Conservation (phyloP, 345 rosid genomes). For the Firmiana major region DNA sequence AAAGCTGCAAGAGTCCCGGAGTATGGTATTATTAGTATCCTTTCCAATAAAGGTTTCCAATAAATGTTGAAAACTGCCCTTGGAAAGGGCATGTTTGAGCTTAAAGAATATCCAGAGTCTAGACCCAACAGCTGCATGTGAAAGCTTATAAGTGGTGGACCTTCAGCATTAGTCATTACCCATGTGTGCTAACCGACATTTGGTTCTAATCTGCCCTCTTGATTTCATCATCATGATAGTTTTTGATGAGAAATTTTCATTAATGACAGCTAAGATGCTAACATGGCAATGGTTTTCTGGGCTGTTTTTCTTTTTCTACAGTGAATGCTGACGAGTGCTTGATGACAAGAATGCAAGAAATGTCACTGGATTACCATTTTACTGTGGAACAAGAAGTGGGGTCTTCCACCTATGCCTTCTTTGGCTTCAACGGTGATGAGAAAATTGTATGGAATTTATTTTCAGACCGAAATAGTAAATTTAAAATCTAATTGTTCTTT, state of each 20-base stretch:
- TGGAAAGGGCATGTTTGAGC: constrained; percentile 27
- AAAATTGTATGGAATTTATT: background rate
- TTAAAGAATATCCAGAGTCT: constrained; percentile 25
- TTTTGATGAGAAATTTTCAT: background rate
- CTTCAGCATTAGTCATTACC: constrained; percentile 27
- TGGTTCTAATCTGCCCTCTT: constrained; percentile 5
- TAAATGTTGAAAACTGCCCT: constrained; percentile 12
- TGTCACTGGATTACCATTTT: constrained; percentile 94
- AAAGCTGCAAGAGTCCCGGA: constrained; percentile 24
- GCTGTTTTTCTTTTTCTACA: constrained; percentile 26
- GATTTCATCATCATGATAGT: background rate
- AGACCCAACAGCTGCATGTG: constrained; percentile 47
- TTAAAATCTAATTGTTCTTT: background rate
- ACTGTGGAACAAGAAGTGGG: constrained; percentile 98
- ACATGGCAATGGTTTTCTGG: background rate
- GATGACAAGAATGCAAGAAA: constrained; percentile 99
- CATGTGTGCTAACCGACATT: constrained; percentile 23
- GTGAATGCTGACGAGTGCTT: constrained; percentile 90
- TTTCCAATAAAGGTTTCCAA: constrained; percentile 4
- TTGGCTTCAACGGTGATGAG: constrained; percentile 80
- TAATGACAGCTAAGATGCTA: constrained; percentile 30
- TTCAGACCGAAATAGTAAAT: background rate
- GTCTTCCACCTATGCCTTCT: constrained; percentile 87
- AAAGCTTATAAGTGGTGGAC: constrained; percentile 32
- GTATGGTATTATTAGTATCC: background rate